Base-by-base conservation (phyloP, 129 eudicot species). In the Silybum marianum region DNA sequence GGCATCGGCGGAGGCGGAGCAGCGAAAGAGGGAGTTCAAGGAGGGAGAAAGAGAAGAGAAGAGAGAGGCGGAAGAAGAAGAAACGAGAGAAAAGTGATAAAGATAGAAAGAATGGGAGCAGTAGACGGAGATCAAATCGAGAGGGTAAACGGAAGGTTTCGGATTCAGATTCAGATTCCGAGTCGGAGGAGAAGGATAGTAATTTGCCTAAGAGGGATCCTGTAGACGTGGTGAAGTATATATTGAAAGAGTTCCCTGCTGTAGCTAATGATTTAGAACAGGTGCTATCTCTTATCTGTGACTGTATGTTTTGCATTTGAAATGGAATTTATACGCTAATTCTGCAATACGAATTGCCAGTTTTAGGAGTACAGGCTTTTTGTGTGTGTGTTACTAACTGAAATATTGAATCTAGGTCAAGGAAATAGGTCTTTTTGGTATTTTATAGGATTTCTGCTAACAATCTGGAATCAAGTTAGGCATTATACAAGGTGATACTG, bases 181-280 rank as follows among this genome's bases (percentile, higher is more conserved):
- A 85, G 11, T 83, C 82, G 30, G 93, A 91, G 63, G 84, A 87
- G 66, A 87, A 84, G 14, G 84, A 63, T 78, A 75, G 76, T 71
- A 75, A 34, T 42, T 19, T 25, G 86, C 74, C 54, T 26, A 10
- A 18, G 51, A 89, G 75, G 70, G 85, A 85, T 54, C 91, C 99
- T 19, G 91, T 87, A 72, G 89, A 82, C 13, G 98, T 95, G 71
- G 88, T 88, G 81, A 85, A 75, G 69, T 83, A 39, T 79, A 79
- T 95, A 54, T 76, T 95, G 74, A 67, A 87, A 73, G 90, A 92
- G 84, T 95, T 95, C 62, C 95, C 99, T 70, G 99, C 90, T 21
- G 97, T 95, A 40, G 82, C 97, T 79, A 84, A 85, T 80, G 99
- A 95, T 85, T 89, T 95, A 77, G 92, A 89, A 76, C 97, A 90